Conservation (phyloP, 116 monocot genomes). For the Iris pallida region DNA sequence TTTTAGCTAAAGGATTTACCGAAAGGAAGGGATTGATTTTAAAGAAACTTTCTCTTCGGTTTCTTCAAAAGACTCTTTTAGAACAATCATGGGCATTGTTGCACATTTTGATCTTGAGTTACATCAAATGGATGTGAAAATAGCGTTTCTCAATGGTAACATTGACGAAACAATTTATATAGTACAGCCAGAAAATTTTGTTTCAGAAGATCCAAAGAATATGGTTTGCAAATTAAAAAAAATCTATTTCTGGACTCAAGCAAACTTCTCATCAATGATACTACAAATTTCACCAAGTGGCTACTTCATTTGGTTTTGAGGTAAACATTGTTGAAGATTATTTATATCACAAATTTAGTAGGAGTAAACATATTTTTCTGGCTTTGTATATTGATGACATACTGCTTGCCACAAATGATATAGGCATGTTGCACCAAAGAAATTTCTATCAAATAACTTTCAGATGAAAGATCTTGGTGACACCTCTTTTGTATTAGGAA, state of each 20-base stretch:
- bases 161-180: not conserved
- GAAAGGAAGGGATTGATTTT: not conserved
- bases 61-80: slow-evolving; percentile 3
- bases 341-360: not conserved
- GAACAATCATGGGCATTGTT: not conserved
- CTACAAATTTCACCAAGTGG: not conserved
- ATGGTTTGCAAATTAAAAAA: not conserved
- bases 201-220: not conserved
- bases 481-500: too few species aligned
- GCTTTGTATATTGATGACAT: too few species aligned
- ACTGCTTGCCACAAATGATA: too few species aligned
- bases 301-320: not conserved
- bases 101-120: not conserved
- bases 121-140: too few species aligned
- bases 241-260: not conserved
- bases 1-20: not conserved
- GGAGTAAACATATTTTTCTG: not conserved
- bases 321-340: not conserved
- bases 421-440: too few species aligned
- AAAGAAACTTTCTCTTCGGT: slow-evolving; percentile 2
- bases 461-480: too few species aligned
- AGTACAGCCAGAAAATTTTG: not conserved
- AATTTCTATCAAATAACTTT: too few species aligned
- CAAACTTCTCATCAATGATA: not conserved
- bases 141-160: not conserved